Evolutionary conservation across 129 eudicot species (phyloP).

Genomic region (Chrysanthemum seticuspe): DNA sequence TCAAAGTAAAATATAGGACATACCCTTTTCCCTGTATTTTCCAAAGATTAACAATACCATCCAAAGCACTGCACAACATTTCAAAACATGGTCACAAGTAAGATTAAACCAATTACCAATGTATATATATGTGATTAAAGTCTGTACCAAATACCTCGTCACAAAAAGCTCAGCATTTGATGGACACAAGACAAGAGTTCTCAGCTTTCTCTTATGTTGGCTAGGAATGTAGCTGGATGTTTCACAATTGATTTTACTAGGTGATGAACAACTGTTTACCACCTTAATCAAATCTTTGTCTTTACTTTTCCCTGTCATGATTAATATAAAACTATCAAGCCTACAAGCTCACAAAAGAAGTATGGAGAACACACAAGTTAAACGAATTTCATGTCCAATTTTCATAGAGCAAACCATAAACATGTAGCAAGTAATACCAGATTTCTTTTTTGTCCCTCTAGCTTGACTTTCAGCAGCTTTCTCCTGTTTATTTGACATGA

Average conservation of each 20-base stretch:
- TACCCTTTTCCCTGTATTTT: too few species aligned
- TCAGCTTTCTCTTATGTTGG: slow-evolving; percentile 91
- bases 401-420: not conserved
- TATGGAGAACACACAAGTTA: not conserved
- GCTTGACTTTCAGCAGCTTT: slow-evolving; percentile 43
- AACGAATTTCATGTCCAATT: not conserved
- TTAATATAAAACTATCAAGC: too few species aligned
- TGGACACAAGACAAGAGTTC: slow-evolving; percentile 87
- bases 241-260: slow-evolving; percentile 48
- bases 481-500: not conserved
- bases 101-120: too few species aligned
- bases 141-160: slow-evolving; percentile 62
- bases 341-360: not conserved
- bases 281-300: slow-evolving; percentile 61
- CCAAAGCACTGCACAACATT: too few species aligned
- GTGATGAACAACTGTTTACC: slow-evolving; percentile 54
- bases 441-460: slow-evolving; percentile 67
- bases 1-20: too few species aligned
- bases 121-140: too few species aligned
- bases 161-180: slow-evolving; percentile 75
- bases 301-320: slow-evolving; percentile 59
- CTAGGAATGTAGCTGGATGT: slow-evolving; percentile 49
- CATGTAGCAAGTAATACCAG: slow-evolving; percentile 46
- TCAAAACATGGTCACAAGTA: too few species aligned
- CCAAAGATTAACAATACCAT: too few species aligned